Percentiles rank a stretch among this genome's conserved stretches.
Conservation (phyloP, 148 eudicot genomes). For the Chenopodium formosanum region DNA sequence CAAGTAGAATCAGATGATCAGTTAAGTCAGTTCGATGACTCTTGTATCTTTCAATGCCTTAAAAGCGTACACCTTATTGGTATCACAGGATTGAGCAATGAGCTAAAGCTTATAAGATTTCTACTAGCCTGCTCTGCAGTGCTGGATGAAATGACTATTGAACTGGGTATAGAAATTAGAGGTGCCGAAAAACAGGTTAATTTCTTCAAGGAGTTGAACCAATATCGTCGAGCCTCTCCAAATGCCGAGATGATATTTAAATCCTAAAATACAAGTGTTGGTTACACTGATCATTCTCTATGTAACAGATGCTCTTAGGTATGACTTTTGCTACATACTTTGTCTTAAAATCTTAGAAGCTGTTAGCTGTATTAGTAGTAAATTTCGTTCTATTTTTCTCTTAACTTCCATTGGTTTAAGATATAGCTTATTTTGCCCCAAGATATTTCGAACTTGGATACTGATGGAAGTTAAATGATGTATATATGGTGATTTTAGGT, state of each 20-base stretch:
- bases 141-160: background rate
- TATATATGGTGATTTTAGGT: no score
- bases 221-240: slow-evolving; percentile 5
- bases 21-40: background rate
- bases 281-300: no score
- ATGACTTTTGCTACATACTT: no score
- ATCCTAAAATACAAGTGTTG: background rate
- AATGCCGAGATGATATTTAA: slow-evolving; percentile 3
- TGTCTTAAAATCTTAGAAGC: no score
- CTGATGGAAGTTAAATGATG: no score
- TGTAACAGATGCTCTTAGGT: no score
- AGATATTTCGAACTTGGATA: no score
- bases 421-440: no score
- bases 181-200: background rate
- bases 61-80: background rate
- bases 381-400: no score
- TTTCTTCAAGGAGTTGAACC: background rate
- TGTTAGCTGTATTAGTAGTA: no score
- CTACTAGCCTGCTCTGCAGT: background rate
- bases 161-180: background rate
- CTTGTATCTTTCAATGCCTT: background rate
- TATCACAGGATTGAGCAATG: background rate
- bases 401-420: no score
- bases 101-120: background rate
- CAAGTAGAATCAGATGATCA: background rate